Evolutionary conservation across 805 yeast species (phyloP), one percentile per base, ranked within the genome.

Genomic region (Teunomyces funiuensis): DNA sequence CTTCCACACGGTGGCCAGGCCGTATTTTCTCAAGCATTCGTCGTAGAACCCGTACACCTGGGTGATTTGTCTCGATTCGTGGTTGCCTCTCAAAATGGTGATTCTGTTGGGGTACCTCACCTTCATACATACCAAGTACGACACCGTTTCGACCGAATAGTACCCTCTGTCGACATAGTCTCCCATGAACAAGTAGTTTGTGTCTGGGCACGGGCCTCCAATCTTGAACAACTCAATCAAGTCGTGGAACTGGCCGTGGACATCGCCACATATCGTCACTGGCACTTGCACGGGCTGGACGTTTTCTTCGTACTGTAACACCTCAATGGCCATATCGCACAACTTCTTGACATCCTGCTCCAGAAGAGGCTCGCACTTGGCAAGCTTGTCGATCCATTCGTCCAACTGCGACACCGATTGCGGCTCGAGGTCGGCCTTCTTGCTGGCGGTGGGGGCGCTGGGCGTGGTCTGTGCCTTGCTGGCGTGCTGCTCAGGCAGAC

Each of bases 41-140:
- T 90, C 97, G 65, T 89, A 89, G 63, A 89, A 89, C 16, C 97
- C 97, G 60, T 89, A 89, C 45, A 90, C 97, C 65, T 90, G 97
- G 27, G 97, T 89, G 60, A 90, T 90, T 66, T 90, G 97, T 64
- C 97, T 82, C 14, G 95, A 85, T 65, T 89, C 97, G 65, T 89
- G 97, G 61, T 89, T 89, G 45, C 97, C 97, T 71, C 97, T 80
- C 56, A 89, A 77, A 46, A 89, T 87, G 9, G 97, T 89, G 58
- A 89, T 87, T 74, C 97, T 78, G 58, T 79, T 82, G 37, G 97
- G 97, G 66, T 84, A 89, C 63, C 97, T 77, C 42, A 89, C 88
- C 67, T 89, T 89, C 89, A 89, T 82, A 39, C 95, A 88, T 37
- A 90, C 93, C 54, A 89, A 70, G 60, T 83, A 85, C 52, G 88